Base-by-base conservation (phyloP, 164 flowering plant genomes). In the Aristolochia contorta region DNA sequence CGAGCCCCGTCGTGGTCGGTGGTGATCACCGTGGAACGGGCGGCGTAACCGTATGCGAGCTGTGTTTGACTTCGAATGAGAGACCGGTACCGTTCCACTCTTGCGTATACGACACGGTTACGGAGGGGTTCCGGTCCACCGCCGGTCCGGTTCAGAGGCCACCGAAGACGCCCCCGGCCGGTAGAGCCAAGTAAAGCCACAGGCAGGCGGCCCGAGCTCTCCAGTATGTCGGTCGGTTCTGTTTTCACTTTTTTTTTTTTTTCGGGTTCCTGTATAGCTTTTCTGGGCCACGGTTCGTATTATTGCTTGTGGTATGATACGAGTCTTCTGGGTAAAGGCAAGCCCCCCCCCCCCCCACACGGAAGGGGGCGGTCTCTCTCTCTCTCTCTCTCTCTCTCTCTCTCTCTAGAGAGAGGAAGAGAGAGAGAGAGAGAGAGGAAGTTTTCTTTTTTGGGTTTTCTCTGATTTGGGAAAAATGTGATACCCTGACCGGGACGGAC, bases 91-190 rank as follows among this genome's bases (percentile, higher is more conserved):
- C 75, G 47, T 84, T 84, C 45, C 89, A 84, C 37, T 69, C 57
- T 27, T 82, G 86, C 70, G 74, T 72, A 2, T 46, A 74, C 72
- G 86, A 82, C 72, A 46, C 76, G 2, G 70, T 75, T 20, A 61
- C 64, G 4, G 69, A 16, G 33, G 75, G 69, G 43, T 75, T 75
- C 67, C 59, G 78, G 12, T 64, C 83, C 0, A 56, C 63, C 20
- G 86, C 78, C 16, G 86, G 86, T 27, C 85, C 85, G 16, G 69
- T 84, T 48, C 75, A 74, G 19, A 75, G 82, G 59, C 86, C 89
- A 16, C 58, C 50, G 7, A 75, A 75, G 57, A 27, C 30, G 2
- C 30, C 32, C 33, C 16, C 3, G 57, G 16, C 32, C 37, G 32
- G 57, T 14, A 18, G 57, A 54, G 33, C 6, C 7, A 16, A 16